Base-by-base conservation (phyloP, 441 rosid species). In the Gossypium lobatum region DNA sequence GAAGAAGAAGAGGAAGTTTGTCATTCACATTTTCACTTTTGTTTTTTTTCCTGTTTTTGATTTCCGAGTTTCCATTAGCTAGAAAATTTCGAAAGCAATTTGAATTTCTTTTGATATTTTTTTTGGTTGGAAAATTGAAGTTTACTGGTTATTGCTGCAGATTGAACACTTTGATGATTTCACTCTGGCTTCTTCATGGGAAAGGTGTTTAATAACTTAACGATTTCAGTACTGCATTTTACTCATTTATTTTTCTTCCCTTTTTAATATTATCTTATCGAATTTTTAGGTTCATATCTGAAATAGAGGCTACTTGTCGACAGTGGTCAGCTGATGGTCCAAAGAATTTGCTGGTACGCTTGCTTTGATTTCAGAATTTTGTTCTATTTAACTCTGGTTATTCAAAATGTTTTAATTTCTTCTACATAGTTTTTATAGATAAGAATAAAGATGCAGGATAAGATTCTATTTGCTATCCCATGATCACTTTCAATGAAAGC, bases 181-280 rank as follows among this genome's bases (percentile, higher is more conserved):
- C 70, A 96, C 98, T 37, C 85, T 96, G 61, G 99, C 97, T 25
- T 96, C 98, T 65, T 88, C 99, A 3, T 96, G 99, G 98, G 98
- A 95, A 82, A 95, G 99, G 98, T 95, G 85, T 3, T 66, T 70
- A 45, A 50, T 26, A 1, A 46, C 59, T 65, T 66, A 34, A 52
- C 13, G 52, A 66, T 75, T 14, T 39, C 3, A 48, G 25, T 50
- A 68, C 69, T 74, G 26, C 42, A 57, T 53, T 34, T 14, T 57
- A 42, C 63, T 10, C 34, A 23, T 58, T 58, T 23, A 58, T 58
- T 58, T 3, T 23, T 58, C 63, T 58, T 58, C 63, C 67, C 55
- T 3, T 23, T 20, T 28, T 46, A 20, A 0, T 17, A 20, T 54
- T 26, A 13, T 10, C 23, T 34, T 14, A 9, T 70, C 14, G 16